Base-by-base conservation (phyloP, 2,329 filamentous ascomycete genomes). In the Phialocephala sp. region DNA sequence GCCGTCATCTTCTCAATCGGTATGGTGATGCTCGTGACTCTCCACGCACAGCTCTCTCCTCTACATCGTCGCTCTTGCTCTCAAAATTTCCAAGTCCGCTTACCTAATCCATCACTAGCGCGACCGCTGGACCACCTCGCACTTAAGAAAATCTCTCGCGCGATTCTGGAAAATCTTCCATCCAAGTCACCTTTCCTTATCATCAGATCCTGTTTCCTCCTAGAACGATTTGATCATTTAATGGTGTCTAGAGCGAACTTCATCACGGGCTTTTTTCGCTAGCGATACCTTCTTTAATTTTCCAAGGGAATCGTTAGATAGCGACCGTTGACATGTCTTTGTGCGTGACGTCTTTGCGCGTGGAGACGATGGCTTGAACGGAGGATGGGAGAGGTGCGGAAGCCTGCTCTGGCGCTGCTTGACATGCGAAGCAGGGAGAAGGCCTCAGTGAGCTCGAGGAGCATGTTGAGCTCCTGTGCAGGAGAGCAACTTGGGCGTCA, bases 281-380 rank as follows among this genome's bases (percentile, higher is more conserved):
- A 97, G 91, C 93, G 88, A 91, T 90, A 90, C 91, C 92, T 93
- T 91, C 73, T 32, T 54, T 54, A 35, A 36, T 62, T 81, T 78
- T 79, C 79, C 87, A 92, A 91, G 73, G 90, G 91, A 89, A 89
- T 90, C 85, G 93, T 94, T 97, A 97, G 93, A 97, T 97, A 97
- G 93, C 87, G 87, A 88, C 89, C 93, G 92, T 90, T 85, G 79
- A 97, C 92, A 97, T 85, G 76, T 69, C 24, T 27, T 47, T 54
- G 35, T 58, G 4, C 1, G 5, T 12, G 32, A 15, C 61, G 14
- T 14, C 43, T 52, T 63, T 55, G 36, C 22, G 14, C 55, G 36
- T 20, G 18, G 15, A 50, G 24, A 39, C 35, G 50, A 55, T 3
- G 39, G 45, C 24, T 50, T 20, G 8, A 47, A 59, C 37, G 20